Base-by-base conservation (phyloP, 148 eudicot genomes). In the Talinum fruticosum region DNA sequence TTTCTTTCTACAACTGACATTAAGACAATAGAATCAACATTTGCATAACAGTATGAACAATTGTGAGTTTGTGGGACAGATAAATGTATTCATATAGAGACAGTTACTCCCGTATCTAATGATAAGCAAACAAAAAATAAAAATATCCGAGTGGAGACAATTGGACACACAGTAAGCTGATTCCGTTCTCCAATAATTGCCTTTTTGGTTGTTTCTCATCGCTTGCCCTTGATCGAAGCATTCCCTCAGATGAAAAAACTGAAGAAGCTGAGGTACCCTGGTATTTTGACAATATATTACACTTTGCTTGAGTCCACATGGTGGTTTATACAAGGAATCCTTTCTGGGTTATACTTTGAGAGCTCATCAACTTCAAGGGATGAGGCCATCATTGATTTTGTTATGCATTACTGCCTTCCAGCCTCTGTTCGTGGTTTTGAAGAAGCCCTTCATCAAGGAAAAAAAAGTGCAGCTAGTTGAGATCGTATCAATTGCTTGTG, bases 261-360 rank as follows among this genome's bases (percentile, higher is more conserved):
- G 99, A 93, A 84, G 99, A 96, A 71, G 97, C 99, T 10, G 95
- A 96, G 81, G 99, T 97, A 26, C 95, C 99, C 24, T 41, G 97
- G 99, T 13, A 88, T 96, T 75, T 82, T 96, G 23, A 83, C 97
- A 65, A 91, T 96, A 41, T 96, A 96, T 88, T 93, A 93, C 82
- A 91, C 95, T 0, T 75, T 96, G 45, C 83, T 96, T 30, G 99
- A 96, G 76, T 86, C 88, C 18, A 76, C 84, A 26, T 89, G 80
- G 62, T 89, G 99, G 78, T 91, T 89, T 41, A 59, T 82, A 24
- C 85, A 93, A 13, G 99, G 99, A 69, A 69, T 90, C 44, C 28
- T 89, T 10, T 89, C 92, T 2, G 97, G 97, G 41, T 77, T 82
- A 24, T 86, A 81, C 85, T 90, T 89, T 0, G 79, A 79, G 37